Conservation (phyloP, 225 moss, liverwort and hornwort species). For the Polytrichum commune region DNA sequence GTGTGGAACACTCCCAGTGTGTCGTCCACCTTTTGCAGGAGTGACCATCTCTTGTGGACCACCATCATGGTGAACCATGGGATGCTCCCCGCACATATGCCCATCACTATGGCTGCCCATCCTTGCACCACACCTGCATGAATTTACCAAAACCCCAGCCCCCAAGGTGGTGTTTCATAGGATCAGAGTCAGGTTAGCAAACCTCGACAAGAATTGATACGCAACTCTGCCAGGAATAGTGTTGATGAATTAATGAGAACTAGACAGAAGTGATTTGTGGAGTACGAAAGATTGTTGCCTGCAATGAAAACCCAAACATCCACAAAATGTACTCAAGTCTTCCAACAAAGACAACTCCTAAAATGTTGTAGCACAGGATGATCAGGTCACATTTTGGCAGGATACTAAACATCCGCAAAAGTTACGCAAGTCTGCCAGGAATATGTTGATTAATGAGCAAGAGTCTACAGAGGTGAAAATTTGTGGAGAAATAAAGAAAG, state of each 20-base stretch:
- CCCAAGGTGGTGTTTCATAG: neutral
- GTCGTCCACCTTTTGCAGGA: conserved; percentile 14
- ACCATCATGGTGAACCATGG: conserved; percentile 50
- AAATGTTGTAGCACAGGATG: neutral
- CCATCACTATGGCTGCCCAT: conserved; percentile 8
- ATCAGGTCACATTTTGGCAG: no score
- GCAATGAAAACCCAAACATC: neutral
- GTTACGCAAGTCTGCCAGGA: neutral
- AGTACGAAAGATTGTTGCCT: neutral
- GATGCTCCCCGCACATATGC: neutral
- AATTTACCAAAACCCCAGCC: neutral
- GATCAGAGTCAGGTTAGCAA: neutral
- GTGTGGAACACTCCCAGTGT: conserved; percentile 9
- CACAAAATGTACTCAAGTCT: no score
- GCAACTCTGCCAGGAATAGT: neutral
- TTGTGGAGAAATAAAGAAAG: neutral
- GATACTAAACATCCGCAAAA: no score
- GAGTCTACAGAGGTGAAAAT: neutral
- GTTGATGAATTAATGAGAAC: neutral
- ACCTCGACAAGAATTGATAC: neutral
- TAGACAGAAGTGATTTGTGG: neutral
- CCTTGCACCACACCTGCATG: conserved; percentile 6
- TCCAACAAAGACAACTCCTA: neutral
- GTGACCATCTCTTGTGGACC: conserved; percentile 47
- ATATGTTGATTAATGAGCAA: neutral